phyloP scores from a whole-genome alignment of 2,329 filamentous ascomycete genomes.

The Blumeriella jaapii region DNA sequence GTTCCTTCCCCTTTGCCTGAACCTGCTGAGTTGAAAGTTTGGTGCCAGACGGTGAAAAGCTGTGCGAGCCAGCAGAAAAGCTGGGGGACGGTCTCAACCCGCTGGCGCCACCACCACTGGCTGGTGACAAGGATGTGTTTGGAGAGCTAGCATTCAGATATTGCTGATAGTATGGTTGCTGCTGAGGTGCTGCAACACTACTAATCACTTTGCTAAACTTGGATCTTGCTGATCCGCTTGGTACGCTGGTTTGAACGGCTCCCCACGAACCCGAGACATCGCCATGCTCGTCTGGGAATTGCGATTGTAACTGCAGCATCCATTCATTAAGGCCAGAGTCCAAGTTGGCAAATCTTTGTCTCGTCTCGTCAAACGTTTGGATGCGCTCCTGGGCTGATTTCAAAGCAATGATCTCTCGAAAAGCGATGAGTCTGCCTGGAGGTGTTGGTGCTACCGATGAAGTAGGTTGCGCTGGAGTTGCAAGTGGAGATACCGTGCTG shows the following conservation, averaged over 20 bases:
- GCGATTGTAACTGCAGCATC: conserved; percentile 35
- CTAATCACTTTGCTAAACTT: conserved; percentile 17
- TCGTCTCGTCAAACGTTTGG: conserved; percentile 59
- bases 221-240: conserved; percentile 13
- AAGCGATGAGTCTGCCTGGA: conserved; percentile 29
- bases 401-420: conserved; percentile 68
- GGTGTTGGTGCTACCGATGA: conserved; percentile 2
- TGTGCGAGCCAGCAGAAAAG: conserved; percentile 16
- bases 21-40: conserved; percentile 28
- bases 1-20: conserved; percentile 69
- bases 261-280: conserved; percentile 23
- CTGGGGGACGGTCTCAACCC: conserved; percentile 9
- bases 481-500: conserved; percentile 11
- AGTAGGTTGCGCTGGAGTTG: conserved; percentile 8
- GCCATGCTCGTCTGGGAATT: conserved; percentile 41
- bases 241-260: conserved; percentile 10
- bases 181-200: conserved; percentile 12
- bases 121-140: conserved; percentile 15
- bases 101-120: conserved; percentile 4
- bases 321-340: conserved; percentile 63
- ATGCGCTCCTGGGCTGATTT: conserved; percentile 57
- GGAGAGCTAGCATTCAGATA: conserved; percentile 39
- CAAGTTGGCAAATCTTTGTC: conserved; percentile 56
- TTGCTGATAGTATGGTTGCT: conserved; percentile 45
- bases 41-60: conserved; percentile 16